Percentiles rank a stretch among this genome's conserved stretches.
Conservation (phyloP, 257 asterid species). For the Marsdenia floribunda region DNA sequence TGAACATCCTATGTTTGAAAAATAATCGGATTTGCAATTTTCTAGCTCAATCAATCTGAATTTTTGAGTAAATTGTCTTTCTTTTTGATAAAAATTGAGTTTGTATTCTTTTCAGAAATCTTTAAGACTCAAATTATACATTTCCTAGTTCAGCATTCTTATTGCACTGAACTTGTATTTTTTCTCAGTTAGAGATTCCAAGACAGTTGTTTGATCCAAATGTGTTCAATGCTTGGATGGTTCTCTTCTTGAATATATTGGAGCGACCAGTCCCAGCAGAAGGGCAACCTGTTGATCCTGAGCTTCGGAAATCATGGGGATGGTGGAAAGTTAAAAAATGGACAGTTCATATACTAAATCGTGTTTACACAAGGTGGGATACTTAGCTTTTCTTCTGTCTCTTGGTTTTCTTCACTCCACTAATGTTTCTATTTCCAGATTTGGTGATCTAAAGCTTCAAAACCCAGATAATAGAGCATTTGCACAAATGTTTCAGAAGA, state of each 20-base stretch:
- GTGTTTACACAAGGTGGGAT: conserved; percentile 81
- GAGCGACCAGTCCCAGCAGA: conserved; percentile 93
- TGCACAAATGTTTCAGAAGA: conserved; percentile 98
- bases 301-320: conserved; percentile 90
- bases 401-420: conserved; percentile 7
- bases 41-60: not conserved
- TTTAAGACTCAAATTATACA: not conserved
- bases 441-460: conserved; percentile 92
- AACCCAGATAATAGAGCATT: conserved; percentile 89
- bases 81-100: not conserved
- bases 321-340: conserved; percentile 99
- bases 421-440: conserved; percentile 37
- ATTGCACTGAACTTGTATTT: conserved; percentile 7
- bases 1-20: too few species aligned
- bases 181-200: conserved; percentile 87
- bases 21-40: not conserved
- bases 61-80: not conserved
- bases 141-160: not conserved
- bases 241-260: conserved; percentile 74
- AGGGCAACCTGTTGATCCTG: conserved; percentile 92
- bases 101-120: not conserved
- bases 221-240: conserved; percentile 95
- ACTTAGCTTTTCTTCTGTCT: not conserved
- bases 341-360: conserved; percentile 89
- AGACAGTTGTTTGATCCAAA: conserved; percentile 84